Conservation (phyloP, 306 rosid species). For the Medicago lupulina region DNA sequence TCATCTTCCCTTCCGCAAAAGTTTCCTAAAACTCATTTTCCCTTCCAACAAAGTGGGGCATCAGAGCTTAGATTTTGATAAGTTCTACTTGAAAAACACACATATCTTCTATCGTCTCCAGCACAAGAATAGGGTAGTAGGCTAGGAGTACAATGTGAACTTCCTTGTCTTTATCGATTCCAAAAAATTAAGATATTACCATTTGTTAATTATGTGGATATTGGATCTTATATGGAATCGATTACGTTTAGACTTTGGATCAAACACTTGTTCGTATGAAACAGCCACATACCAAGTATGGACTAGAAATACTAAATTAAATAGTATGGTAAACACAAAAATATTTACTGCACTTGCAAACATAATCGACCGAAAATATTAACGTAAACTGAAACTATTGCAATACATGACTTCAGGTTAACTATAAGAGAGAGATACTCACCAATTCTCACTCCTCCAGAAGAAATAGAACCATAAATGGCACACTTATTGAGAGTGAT, state of each 20-base stretch:
- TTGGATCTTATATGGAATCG: constrained; percentile 16
- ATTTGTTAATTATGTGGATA: constrained; percentile 1
- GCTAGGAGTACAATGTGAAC: background rate
- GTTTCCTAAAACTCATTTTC: background rate
- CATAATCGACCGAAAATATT: constrained; percentile 12
- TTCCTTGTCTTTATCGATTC: constrained; percentile 10
- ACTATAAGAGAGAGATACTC: constrained; percentile 42
- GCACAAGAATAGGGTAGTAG: background rate
- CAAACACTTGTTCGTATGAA: background rate
- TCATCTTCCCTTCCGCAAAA: background rate
- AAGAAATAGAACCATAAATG: constrained; percentile 73
- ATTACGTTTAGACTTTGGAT: background rate
- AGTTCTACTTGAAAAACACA: background rate
- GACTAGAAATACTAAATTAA: background rate
- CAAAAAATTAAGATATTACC: background rate
- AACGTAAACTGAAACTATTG: constrained; percentile 1
- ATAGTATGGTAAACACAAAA: background rate
- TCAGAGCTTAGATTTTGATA: background rate
- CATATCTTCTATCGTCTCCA: background rate
- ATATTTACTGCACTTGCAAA: constrained; percentile 12
- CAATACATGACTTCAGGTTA: background rate
- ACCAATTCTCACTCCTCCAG: constrained; percentile 88
- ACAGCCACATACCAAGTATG: background rate
- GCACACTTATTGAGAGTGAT: constrained; percentile 79
- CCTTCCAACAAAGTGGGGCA: background rate